Evolutionary conservation across 1,139 yeast species (phyloP).

Genomic region (Meyerozyma smithsonii): DNA sequence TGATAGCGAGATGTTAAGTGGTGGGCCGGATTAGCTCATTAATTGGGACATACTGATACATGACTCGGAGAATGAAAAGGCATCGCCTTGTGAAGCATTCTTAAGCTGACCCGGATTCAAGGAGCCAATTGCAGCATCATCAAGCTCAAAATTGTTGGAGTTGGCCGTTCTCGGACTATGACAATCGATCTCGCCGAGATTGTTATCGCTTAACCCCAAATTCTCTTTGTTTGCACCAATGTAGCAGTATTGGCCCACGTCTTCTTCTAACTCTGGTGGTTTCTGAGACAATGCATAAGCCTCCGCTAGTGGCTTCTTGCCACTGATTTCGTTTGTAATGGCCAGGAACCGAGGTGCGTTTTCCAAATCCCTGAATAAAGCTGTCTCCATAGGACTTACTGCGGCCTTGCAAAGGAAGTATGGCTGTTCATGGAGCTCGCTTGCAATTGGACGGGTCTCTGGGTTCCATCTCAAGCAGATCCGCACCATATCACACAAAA

Average conservation of each 20-base stretch:
- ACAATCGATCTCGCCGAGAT: neutral
- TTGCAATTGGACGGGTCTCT: slow-evolving; percentile 9
- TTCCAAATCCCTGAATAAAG: neutral
- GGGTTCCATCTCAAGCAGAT: slow-evolving; percentile 4
- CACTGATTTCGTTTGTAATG: neutral
- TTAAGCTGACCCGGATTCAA: neutral
- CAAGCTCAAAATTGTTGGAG: neutral
- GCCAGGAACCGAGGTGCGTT: neutral
- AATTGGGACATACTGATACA: neutral
- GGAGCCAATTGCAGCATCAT: neutral
- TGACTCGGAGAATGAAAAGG: neutral
- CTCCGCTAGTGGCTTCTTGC: neutral
- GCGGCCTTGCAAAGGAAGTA: neutral
- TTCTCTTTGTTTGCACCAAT: neutral
- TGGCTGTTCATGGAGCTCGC: slow-evolving; percentile 5
- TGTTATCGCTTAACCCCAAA: neutral
- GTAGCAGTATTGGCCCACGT: neutral
- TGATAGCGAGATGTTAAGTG: neutral
- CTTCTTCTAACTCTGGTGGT: neutral
- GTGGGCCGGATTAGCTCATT: neutral
- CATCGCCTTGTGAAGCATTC: neutral
- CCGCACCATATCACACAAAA: slow-evolving; percentile 1
- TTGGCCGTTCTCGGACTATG: neutral
- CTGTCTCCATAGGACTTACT: neutral
- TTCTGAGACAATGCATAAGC: neutral